Evolutionary conservation across 2,329 filamentous ascomycete genomes (phyloP), one percentile per base, ranked within the genome.

Genomic region (Stachybotrys echinatus): DNA sequence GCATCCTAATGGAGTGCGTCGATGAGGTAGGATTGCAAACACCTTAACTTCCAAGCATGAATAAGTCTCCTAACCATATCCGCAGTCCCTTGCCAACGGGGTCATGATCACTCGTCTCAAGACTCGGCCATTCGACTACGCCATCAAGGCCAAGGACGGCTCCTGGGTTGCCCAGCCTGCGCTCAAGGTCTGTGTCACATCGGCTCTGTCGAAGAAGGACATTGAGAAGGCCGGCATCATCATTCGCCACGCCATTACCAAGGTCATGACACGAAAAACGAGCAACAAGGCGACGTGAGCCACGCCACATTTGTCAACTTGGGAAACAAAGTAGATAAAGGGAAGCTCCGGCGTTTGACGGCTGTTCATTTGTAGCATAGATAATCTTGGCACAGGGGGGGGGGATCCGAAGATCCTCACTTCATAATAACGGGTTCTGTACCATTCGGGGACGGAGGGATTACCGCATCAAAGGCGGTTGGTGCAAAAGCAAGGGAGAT

Each of bases 211-310:
- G 21, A 95, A 88, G 75, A 96, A 95, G 74, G 94, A 99, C 68
- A 88, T 92, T 49, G 95, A 99, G 73, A 96, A 95, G 75, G 90
- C 94, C 1, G 94, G 92, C 14, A 84, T 86, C 7, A 85, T 82
- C 10, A 92, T 99, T 58, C 80, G 92, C 52, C 92, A 96, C 71
- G 92, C 94, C 14, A 89, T 97, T 57, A 95, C 92, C 47, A 96
- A 96, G 73, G 84, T 97, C 53, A 84, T 99, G 78, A 83, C 80
- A 19, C 75, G 80, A 54, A 85, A 83, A 66, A 69, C 74, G 23
- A 82, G 74, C 62, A 65, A 52, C 55, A 71, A 69, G 55, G 50
- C 59, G 23, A 40, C 47, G 21, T 47, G 23, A 47, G 20, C 34
- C 27, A 34, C 5, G 10, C 10, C 27, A 5, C 14, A 5, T 14